Base-by-base conservation (phyloP, 2,329 filamentous ascomycete species). In the Thielaviopsis populi region DNA sequence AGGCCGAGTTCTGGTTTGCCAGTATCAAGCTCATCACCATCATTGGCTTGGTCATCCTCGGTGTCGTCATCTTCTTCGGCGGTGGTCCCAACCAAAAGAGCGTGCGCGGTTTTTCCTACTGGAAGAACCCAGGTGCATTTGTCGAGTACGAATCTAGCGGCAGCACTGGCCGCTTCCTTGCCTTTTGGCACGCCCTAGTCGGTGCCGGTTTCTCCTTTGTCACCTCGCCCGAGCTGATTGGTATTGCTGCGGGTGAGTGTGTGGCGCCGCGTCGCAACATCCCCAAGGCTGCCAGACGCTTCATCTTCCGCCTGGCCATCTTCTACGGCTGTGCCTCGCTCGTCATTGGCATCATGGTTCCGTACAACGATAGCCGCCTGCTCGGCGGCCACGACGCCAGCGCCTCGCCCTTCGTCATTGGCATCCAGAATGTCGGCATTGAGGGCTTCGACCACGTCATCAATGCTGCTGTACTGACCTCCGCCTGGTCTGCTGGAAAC, bases 381-480 rank as follows among this genome's bases (percentile, higher is more conserved):
- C 78, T 84, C 2, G 75, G 75, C 41, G 79, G 77, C 59, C 84
- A 84, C 68, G 76, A 80, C 69, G 83, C 83, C 8, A 79, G 78
- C 8, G 80, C 83, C 1, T 85, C 81, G 40, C 84, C 84, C 1
- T 83, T 85, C 72, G 82, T 84, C 61, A 81, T 84, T 68, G 85
- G 86, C 40, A 89, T 89, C 74, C 79, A 84, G 70, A 76, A 80
- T 24, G 78, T 86, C 4, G 79, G 82, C 11, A 89, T 91, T 68
- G 73, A 75, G 1, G 80, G 78, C 0, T 78, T 89, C 1, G 82
- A 85, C 68, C 81, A 81, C 66, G 78, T 87, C 68, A 84, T 88
- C 75, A 88, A 89, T 70, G 84, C 79, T 41, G 83, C 81, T 22
- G 81, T 88, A 68, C 75, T 88, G 61, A 83, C 85, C 17, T 86